Evolutionary conservation across 2,329 filamentous ascomycete species (phyloP), one percentile per base, ranked within the genome.

Genomic region (Hypomyces perniciosus): DNA sequence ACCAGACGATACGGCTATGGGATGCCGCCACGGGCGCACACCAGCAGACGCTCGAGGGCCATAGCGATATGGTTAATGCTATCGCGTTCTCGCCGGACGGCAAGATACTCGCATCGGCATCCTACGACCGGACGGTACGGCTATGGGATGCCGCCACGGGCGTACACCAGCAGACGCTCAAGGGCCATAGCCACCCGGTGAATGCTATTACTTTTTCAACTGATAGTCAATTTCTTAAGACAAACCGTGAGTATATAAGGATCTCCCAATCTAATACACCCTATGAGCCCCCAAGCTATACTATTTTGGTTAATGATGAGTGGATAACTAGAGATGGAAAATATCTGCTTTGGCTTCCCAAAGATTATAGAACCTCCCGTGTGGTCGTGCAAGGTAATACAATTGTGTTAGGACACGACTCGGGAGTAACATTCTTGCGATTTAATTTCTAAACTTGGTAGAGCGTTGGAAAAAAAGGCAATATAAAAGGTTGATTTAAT

Each of bases 241-340:
- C 42, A 34, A 34, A 44, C 29, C 29, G 6, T 43, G 13, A 8
- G 20, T 35, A 30, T n/a, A n/a, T 44, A 13, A 48, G 12, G 27
- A 43, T 9, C 3, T 37, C 8, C 4, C 4, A 26, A 9, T 9
- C 5, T 8, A 6, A 35, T 38, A 41, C 9, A 41, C n/a, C 39
- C 12, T 2, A 5, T 10, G 8, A 30, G 6, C 1, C 10, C 31
- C n/a, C 10, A 6, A 6, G 26, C 6, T n/a, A 43, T 31, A 31
- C 8, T 29, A 8, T n/a, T 4, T 28, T 38, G 6, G 8, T 44
- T 26, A 12, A 12, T 12, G 26, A n/a, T 5, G 46, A 38, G 8
- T 49, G 46, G 46, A 43, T 49, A 44, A 49, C 7, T 9, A 43
- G 30, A 37, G 33, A 20, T n/a, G 46, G 46, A 6, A 49, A 49